These are phyloP conservation scores for Penicillium daleae DNA, from an alignment of 495 filamentous ascomycete genomes.

Conservation along the genomic window DNA sequence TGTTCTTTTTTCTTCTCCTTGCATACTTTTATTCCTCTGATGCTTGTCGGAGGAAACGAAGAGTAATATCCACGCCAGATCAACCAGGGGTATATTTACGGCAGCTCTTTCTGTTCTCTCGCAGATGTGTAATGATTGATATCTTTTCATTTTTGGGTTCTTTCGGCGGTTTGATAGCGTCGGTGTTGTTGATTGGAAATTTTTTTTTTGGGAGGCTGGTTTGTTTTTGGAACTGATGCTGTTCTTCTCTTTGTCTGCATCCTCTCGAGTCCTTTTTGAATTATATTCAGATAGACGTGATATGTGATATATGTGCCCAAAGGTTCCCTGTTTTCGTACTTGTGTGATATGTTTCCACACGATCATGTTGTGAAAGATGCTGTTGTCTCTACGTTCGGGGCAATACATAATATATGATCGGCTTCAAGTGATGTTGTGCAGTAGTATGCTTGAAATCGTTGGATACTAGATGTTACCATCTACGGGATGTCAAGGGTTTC, in stretches of 20 bases:
- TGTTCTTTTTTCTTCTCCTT: not conserved
- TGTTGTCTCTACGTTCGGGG: not conserved
- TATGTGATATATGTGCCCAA: not conserved
- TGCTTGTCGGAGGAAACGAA: not conserved
- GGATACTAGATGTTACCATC: not conserved
- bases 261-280: not conserved
- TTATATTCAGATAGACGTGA: slow-evolving; percentile 4
- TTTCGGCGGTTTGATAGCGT: slow-evolving; percentile 5
- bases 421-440: not conserved
- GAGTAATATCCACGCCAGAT: not conserved
- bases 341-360: not conserved
- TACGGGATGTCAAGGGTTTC: not conserved
- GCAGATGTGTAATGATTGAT: slow-evolving; percentile 2
- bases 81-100: not conserved
- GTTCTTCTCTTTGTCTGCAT: not conserved
- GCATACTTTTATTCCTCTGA: not conserved
- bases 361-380: not conserved
- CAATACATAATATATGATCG: not conserved
- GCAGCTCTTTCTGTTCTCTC: not conserved
- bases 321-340: not conserved
- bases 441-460: no score
- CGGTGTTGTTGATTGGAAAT: not conserved
- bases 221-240: not conserved
- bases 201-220: not conserved
- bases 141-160: not conserved